These are phyloP conservation scores for Catunica adiposa DNA, from an alignment of 2,329 filamentous ascomycete species.

Conservation along the genomic window DNA sequence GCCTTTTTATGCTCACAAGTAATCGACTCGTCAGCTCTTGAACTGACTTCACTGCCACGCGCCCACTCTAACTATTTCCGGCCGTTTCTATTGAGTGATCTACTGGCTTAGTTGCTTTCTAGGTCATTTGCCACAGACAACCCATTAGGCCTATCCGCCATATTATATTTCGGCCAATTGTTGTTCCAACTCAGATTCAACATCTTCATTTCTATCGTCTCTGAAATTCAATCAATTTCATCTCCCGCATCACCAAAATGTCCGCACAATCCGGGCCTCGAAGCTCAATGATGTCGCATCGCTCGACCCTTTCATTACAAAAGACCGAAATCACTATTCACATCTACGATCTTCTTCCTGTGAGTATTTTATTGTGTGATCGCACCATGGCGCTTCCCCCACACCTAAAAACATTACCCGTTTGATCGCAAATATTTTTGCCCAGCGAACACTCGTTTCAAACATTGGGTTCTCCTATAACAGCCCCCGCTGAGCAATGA, in stretches of 20 bases:
- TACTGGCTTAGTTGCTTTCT: neutral
- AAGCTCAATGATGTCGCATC: slow-evolving; percentile 31
- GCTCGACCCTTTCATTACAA: slow-evolving; percentile 50
- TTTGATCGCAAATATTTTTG: neutral
- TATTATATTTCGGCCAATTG: neutral
- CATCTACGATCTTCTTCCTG: slow-evolving; percentile 61
- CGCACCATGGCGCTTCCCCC: neutral
- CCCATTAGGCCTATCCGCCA: no score
- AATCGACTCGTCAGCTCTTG: no score
- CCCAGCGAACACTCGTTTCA: neutral
- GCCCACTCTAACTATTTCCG: neutral
- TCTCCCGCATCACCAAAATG: slow-evolving; percentile 20
- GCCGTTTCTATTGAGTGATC: neutral
- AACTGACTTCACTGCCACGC: neutral
- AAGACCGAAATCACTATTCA: slow-evolving; percentile 62
- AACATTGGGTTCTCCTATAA: neutral
- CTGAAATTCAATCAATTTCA: neutral
- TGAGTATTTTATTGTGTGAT: slow-evolving; percentile 23
- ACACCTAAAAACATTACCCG: neutral
- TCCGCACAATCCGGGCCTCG: slow-evolving; percentile 27
- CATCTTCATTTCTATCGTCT: no score
- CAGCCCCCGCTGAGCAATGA: neutral
- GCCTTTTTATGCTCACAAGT: no score
- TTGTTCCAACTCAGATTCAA: neutral
- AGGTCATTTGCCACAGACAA: neutral